Conservation (phyloP, 768 basidiomycete genomes). For the Calocybe cyanea region DNA sequence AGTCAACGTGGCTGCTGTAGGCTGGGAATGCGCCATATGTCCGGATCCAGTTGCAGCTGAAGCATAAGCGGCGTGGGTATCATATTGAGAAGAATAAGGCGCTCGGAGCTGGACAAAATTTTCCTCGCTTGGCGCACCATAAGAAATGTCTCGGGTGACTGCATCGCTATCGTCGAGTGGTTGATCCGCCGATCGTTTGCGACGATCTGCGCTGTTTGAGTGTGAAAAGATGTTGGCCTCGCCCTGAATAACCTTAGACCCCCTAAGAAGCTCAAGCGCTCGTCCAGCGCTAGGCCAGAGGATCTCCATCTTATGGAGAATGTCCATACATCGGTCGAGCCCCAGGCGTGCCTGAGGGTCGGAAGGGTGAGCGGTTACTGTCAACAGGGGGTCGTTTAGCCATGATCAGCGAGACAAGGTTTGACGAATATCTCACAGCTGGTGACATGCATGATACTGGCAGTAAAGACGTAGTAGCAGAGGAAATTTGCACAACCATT, state of each 20-base stretch:
- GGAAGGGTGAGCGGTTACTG: slow-evolving; percentile 60
- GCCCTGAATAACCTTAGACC: slow-evolving; percentile 44
- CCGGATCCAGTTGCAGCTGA: slow-evolving; percentile 7
- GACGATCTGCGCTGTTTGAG: slow-evolving; percentile 29
- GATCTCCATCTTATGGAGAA: slow-evolving; percentile 59
- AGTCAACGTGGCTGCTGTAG: background rate
- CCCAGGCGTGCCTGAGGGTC: slow-evolving; percentile 70
- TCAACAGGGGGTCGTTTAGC: background rate
- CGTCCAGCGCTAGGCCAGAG: slow-evolving; percentile 78
- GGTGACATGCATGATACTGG: slow-evolving; percentile 75
- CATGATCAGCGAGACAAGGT: slow-evolving; percentile 3
- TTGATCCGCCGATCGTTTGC: slow-evolving; percentile 61
- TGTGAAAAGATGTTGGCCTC: slow-evolving; percentile 19
- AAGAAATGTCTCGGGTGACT: slow-evolving; percentile 2
- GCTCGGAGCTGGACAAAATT: slow-evolving; percentile 18
- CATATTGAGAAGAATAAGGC: slow-evolving; percentile 13
- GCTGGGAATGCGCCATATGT: slow-evolving; percentile 3
- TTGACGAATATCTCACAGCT: slow-evolving; percentile 44
- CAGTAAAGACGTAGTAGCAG: slow-evolving; percentile 78
- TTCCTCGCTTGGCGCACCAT: slow-evolving; percentile 2
- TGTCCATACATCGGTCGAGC: slow-evolving; percentile 63
- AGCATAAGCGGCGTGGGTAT: slow-evolving; percentile 6
- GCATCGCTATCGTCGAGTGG: slow-evolving; percentile 31
- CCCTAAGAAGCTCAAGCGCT: slow-evolving; percentile 67
- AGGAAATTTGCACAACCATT: slow-evolving; percentile 64